These are phyloP conservation scores for Boletus vinaceobasis DNA, from an alignment of 768 basidiomycete species.

Conservation along the genomic window DNA sequence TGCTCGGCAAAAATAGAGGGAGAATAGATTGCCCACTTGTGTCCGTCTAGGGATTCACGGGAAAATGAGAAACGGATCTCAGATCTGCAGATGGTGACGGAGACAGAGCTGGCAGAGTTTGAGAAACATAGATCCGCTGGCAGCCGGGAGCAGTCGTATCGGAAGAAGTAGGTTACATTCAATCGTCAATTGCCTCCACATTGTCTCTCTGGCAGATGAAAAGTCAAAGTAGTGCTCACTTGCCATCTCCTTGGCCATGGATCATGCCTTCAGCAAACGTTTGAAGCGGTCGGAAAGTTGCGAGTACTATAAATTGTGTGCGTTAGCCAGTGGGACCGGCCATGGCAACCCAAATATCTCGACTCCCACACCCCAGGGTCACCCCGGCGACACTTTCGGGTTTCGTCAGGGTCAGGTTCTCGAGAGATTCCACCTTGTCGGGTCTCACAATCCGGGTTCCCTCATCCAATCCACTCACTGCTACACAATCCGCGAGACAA, in stretches of 20 bases:
- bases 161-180: slow-evolving; percentile 19
- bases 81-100: slow-evolving; percentile 31
- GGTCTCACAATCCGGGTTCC: slow-evolving; percentile 14
- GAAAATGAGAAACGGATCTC: slow-evolving; percentile 28
- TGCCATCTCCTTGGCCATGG: too few species aligned
- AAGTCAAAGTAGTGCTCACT: too few species aligned
- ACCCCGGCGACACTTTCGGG: neutral
- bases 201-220: too few species aligned
- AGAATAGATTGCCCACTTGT: slow-evolving; percentile 31
- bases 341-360: slow-evolving; percentile 15
- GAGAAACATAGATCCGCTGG: slow-evolving; percentile 33
- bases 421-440: slow-evolving; percentile 2
- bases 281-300: slow-evolving; percentile 20
- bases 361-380: slow-evolving; percentile 7
- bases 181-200: slow-evolving; percentile 6
- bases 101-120: slow-evolving; percentile 22
- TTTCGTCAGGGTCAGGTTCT: slow-evolving; percentile 17
- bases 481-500: too few species aligned
- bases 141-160: slow-evolving; percentile 18
- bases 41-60: slow-evolving; percentile 34
- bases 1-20: slow-evolving; percentile 32
- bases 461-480: neutral
- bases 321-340: neutral
- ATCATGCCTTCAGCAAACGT: too few species aligned
- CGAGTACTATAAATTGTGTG: slow-evolving; percentile 15